Base-by-base conservation (phyloP, 371 early-diverging fungal genomes). In the Choanephora cucurbitarum region DNA sequence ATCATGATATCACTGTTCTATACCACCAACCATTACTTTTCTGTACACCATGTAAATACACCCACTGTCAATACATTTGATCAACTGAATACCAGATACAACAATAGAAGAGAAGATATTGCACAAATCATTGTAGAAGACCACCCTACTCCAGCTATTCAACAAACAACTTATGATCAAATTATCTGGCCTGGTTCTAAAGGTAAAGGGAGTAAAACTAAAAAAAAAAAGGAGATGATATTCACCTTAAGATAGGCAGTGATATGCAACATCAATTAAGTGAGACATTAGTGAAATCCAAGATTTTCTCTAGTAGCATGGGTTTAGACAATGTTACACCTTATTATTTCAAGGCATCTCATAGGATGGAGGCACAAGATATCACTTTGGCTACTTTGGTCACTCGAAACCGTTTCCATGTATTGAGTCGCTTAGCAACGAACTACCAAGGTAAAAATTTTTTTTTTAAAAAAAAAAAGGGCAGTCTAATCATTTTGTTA, bases 321-420 rank as follows among this genome's bases (percentile, higher is more conserved):
- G 76, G 80, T 24, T 81, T 81, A 21, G 72, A 80, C 28, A 64
- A 77, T 34, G 65, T 84, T 24, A 70, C 63, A 2, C 78, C 84
- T 17, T 81, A 76, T 57, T 84, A 77, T 52, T 74, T 66, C 51
- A 64, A 66, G 49, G 80, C 81, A 3, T 61, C 72, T 33, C 34
- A 57, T 3, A 31, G 49, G 14, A 64, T 67, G 44, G 54, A 66
- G 33, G 43, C 52, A 21, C 74, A 80, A 57, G 84, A 82, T 43
- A 78, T 82, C 32, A 70, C 80, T 14, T 71, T 81, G 17, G 67
- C 81, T 23, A 78, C 80, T 0, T 45, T 81, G 28, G 73, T 81
- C 50, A 81, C 82, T n/a, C 64, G 68, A 52, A 72, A 77, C 60
- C 57, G 82, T 55, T 73, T 76, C 53, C 71, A 60, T 50, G 58